phyloP scores from a whole-genome alignment of 495 filamentous ascomycete genomes.

The Monascus purpureus region DNA sequence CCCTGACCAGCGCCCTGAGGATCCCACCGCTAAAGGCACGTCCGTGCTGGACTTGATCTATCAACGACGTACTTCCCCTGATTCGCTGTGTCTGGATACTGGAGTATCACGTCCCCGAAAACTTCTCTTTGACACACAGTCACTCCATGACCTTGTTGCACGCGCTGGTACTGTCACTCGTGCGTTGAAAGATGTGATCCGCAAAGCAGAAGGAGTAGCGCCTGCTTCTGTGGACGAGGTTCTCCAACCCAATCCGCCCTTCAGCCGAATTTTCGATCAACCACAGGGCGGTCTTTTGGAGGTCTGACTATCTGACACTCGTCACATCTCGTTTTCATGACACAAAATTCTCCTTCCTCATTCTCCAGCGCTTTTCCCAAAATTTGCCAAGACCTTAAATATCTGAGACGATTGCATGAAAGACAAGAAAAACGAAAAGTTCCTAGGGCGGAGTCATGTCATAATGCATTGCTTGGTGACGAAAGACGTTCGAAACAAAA shows the following conservation, averaged over 20 bases:
- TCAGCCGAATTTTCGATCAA: slow-evolving; percentile 32
- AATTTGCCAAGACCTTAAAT: too few relatives aligned
- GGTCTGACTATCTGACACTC: slow-evolving; percentile 18
- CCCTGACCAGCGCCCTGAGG: slow-evolving; percentile 10
- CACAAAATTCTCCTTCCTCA: too few relatives aligned
- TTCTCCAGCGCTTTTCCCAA: too few relatives aligned
- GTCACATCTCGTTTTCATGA: too few relatives aligned
- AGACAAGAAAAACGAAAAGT: too few relatives aligned
- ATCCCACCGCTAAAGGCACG: slow-evolving; percentile 50
- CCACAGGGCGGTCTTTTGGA: slow-evolving; percentile 19
- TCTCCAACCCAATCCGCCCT: slow-evolving; percentile 23
- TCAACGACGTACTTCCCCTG: slow-evolving; percentile 41
- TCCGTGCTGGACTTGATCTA: slow-evolving; percentile 79
- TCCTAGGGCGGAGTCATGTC: too few relatives aligned
- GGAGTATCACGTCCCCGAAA: slow-evolving; percentile 47
- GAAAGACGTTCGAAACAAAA: not conserved
- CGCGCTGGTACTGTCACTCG: slow-evolving; percentile 66
- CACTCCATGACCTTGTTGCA: slow-evolving; percentile 72
- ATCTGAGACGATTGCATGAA: too few relatives aligned
- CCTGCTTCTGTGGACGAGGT: slow-evolving; percentile 36
- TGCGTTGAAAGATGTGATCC: slow-evolving; percentile 59
- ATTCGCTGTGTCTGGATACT: slow-evolving; percentile 28
- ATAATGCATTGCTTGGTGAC: slow-evolving; percentile 1
- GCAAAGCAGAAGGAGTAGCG: slow-evolving; percentile 61
- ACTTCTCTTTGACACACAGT: slow-evolving; percentile 83